Conservation (phyloP, 176 grass and related monocot species). For the Avena eriantha region DNA sequence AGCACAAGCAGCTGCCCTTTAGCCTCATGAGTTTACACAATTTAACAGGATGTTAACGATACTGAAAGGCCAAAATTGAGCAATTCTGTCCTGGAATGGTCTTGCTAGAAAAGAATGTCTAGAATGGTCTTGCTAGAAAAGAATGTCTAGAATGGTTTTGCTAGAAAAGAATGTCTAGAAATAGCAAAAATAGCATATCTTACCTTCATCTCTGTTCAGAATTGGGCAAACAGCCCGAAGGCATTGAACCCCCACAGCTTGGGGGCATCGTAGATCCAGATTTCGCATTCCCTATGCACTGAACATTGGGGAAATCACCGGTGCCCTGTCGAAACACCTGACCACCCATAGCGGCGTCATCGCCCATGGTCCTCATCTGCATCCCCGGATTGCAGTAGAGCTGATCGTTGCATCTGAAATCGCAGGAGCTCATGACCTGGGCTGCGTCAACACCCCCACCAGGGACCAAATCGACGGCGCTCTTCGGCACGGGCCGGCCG, state of each 20-base stretch:
- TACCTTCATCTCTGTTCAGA: constrained; percentile 67
- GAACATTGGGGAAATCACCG: constrained; percentile 59
- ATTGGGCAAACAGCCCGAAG: constrained; percentile 56
- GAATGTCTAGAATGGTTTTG: too few species aligned
- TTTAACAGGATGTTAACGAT: not conserved
- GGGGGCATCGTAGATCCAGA: constrained; percentile 59
- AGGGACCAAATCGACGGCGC: constrained; percentile 33
- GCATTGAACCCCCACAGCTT: constrained; percentile 47
- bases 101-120: not conserved
- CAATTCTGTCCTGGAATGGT: not conserved
- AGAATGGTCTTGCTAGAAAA: too few species aligned
- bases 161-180: too few species aligned
- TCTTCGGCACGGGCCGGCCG: constrained; percentile 50
- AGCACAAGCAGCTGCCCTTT: not conserved
- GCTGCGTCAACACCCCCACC: constrained; percentile 24
- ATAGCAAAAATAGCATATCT: constrained; percentile 30
- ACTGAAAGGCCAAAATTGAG: not conserved
- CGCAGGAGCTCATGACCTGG: constrained; percentile 75
- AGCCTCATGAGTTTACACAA: not conserved
- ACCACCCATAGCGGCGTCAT: not conserved
- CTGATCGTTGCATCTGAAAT: constrained; percentile 82
- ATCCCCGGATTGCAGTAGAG: constrained; percentile 67
- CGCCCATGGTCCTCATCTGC: constrained; percentile 46
- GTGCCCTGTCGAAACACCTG: constrained; percentile 51
- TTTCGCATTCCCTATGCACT: constrained; percentile 52